Evolutionary conservation across 148 eudicot species (phyloP), one percentile per base, ranked within the genome.

Genomic region (Heliosperma pusillum): DNA sequence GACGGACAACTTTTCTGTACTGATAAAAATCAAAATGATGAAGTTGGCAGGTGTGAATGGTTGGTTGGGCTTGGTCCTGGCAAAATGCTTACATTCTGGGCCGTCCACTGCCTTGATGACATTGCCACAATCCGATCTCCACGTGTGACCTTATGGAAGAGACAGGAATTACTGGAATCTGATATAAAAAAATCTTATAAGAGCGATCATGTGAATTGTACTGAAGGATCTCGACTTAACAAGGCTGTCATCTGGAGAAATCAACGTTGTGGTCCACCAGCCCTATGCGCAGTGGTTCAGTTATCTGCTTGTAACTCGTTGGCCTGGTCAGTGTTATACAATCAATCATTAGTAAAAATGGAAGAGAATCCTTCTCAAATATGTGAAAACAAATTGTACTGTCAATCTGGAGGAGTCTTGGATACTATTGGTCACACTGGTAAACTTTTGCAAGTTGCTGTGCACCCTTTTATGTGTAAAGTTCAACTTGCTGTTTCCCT

Each of bases 101-200:
- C 97, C 29, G 80, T 92, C 70, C 99, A 96, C 52, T 96, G 97
- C 77, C 92, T 96, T 66, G 99, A 96, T 87, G 97, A 92, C 75
- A 73, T 89, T 81, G 77, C 88, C 30, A 97, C 97, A 25, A 75
- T 90, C 87, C 84, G 97, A 74, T 85, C 83, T 76, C 99, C 97
- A 44, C 89, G 97, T 72, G 88, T 89, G 77, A 88, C 92, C 21
- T 84, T 90, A 74, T 92, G 94, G 97, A 88, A 87, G 87, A 87
- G 81, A 79, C 75, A 71, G 40, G 91, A 92, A 55, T 20, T 88
- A 52, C 36, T 20, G 52, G 84, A 72, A 74, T 50, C 83, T 79
- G 76, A 78, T 70, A 15, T 55, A 69, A 78, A 58, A 73, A 71
- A 26, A 21, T 52, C 80, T n/a, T 68, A 29, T 69, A 29, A 58